Percentiles rank a stretch among this genome's conserved stretches.
Evolutionary conservation across 2,329 filamentous ascomycete species (phyloP).

Genomic region (Trichoderma sp.): DNA sequence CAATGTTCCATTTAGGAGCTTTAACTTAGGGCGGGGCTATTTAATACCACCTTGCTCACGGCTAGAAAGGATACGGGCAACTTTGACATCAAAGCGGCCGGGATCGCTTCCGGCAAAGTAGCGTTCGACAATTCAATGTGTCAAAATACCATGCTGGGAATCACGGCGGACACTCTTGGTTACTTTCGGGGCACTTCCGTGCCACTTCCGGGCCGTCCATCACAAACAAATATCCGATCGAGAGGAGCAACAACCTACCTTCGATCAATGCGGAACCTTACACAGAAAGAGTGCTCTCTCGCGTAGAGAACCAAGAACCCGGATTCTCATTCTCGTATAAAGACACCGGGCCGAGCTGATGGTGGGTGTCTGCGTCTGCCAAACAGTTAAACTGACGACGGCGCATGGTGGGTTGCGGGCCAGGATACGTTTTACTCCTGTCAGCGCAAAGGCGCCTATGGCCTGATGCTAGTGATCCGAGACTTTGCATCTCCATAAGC

Average conservation of each 20-base stretch:
- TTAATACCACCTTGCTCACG: background rate
- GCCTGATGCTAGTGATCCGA: background rate
- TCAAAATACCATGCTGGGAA: background rate
- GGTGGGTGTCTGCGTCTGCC: background rate
- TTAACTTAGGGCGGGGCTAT: constrained; percentile 15
- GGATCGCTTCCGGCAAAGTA: background rate
- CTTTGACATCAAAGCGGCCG: background rate
- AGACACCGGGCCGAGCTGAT: background rate
- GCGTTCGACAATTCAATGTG: background rate
- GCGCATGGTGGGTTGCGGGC: background rate
- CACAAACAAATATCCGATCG: background rate
- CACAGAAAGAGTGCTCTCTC: background rate
- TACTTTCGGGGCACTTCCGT: background rate
- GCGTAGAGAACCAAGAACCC: background rate
- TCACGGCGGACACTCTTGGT: background rate
- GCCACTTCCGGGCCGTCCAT: background rate
- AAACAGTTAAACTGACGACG: background rate
- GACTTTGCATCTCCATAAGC: background rate
- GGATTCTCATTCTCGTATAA: background rate
- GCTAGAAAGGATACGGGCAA: constrained; percentile 2
- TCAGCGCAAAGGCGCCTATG: background rate
- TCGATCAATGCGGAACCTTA: background rate
- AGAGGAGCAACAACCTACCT: background rate
- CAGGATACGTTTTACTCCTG: background rate
- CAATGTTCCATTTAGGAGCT: background rate